Evolutionary conservation across 78 protist genomes (phyloP), one percentile per base, ranked within the genome.

Genomic region (Emiliania huxleyi): DNA sequence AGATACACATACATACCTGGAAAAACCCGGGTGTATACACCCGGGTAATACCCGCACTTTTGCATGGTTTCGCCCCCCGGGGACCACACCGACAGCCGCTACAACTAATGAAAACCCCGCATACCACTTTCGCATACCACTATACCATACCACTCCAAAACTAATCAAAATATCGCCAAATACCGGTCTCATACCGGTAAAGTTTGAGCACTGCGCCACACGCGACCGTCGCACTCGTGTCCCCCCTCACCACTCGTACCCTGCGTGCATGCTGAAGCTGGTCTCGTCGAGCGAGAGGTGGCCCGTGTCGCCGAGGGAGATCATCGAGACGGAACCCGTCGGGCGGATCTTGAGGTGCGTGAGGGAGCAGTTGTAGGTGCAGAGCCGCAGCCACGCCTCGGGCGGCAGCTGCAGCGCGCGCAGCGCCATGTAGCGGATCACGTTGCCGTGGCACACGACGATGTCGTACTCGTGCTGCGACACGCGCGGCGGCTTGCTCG

Each of bases 381-480:
- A 1, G 69, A 91, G 29, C 48, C 93, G 93, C 75, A 91, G 93
- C 93, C 93, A 91, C 6, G 90, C 90, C 79, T 91, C 85, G 52
- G 93, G 45, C 19, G 90, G 88, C 37, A 79, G 75, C 55, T 91
- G 93, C 22, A 91, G 88, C 75, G 77, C 90, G 29, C 87, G 85
- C 25, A 87, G 83, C 29, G 77, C 90, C 4, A 91, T 48, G 79
- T 79, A 91, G 42, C 93, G 93, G 79, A 91, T 91, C 33, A 91
- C 93, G 90, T 91, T 91, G 29, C 48, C 84, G 84, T 91, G 93
- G 79, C 93, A 91, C 77, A 91, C 93, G 23, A 91, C 93, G 43
- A 91, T 69, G 71, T 77, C 90, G 29, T 52, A 79, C 55, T 49
- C 71, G 73, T 49, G 89, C n/a, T n/a, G n/a, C n/a, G n/a, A n/a